Percentiles rank a stretch among this genome's conserved stretches.
These are phyloP conservation scores for Clonostachys chloroleuca DNA, from an alignment of 2,329 filamentous ascomycete genomes.

Conservation along the genomic window DNA sequence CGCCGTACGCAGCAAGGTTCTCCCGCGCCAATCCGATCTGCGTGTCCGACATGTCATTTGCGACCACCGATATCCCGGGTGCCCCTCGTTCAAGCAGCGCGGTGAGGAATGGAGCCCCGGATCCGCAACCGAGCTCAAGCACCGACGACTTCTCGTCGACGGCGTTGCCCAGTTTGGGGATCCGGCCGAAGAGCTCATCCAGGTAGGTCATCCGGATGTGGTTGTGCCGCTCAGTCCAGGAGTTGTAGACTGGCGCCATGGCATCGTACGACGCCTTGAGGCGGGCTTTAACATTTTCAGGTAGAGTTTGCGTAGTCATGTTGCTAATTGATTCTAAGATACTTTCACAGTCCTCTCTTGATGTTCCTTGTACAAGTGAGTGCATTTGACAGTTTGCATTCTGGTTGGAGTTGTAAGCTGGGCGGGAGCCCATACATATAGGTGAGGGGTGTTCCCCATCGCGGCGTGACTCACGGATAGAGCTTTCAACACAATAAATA, in stretches of 20 bases:
- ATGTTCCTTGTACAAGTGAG: background rate
- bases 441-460: no score
- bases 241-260: conserved; percentile 31
- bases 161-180: conserved; percentile 7
- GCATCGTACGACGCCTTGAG: conserved; percentile 30
- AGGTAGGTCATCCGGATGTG: conserved; percentile 24
- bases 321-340: background rate
- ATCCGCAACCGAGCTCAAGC: conserved; percentile 37
- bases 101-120: conserved; percentile 27
- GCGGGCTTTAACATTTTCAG: conserved; percentile 27
- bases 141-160: conserved; percentile 8
- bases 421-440: no score
- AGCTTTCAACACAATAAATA: no score
- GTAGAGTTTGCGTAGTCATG: conserved; percentile 2
- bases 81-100: conserved; percentile 19
- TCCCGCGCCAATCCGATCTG: conserved; percentile 25
- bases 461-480: no score
- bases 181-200: conserved; percentile 20
- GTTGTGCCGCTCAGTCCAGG: conserved; percentile 26
- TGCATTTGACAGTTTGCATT: background rate
- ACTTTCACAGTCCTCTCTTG: conserved; percentile 6
- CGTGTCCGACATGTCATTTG: conserved; percentile 33
- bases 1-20: conserved; percentile 10
- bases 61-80: conserved; percentile 12
- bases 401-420: no score